Percentiles rank a stretch among this genome's conserved stretches.
These are phyloP conservation scores for Populus ilicifolia DNA, from an alignment of 345 rosid species.

Conservation along the genomic window DNA sequence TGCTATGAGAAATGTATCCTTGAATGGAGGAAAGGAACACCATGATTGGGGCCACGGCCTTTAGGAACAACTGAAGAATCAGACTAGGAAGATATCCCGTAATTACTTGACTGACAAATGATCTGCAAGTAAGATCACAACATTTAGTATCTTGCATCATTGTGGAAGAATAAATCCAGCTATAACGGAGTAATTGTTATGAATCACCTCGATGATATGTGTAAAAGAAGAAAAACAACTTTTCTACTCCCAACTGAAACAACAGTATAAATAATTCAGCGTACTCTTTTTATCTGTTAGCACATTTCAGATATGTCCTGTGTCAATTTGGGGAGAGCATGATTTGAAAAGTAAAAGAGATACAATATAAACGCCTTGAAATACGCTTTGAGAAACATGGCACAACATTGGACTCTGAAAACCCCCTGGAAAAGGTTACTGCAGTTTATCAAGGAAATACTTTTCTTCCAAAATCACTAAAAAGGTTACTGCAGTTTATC, in stretches of 20 bases:
- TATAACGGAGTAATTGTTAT: neutral
- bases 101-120: slow-evolving; percentile 60
- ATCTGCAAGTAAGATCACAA: slow-evolving; percentile 51
- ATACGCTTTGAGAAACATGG: neutral
- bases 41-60: slow-evolving; percentile 84
- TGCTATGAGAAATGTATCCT: slow-evolving; percentile 81
- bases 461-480: no score
- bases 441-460: neutral
- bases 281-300: neutral
- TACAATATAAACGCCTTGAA: neutral
- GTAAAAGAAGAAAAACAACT: neutral
- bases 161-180: neutral
- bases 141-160: slow-evolving; percentile 14
- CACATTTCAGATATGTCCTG: neutral
- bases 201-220: neutral
- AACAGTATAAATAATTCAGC: neutral
- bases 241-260: neutral
- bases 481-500: neutral
- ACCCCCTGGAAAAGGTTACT: neutral
- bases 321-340: neutral
- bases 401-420: neutral
- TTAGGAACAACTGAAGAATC: slow-evolving; percentile 74
- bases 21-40: slow-evolving; percentile 87
- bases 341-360: neutral
- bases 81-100: slow-evolving; percentile 97